Evolutionary conservation across 2,329 filamentous ascomycete species (phyloP).

Genomic region (Curvularia lunata): DNA sequence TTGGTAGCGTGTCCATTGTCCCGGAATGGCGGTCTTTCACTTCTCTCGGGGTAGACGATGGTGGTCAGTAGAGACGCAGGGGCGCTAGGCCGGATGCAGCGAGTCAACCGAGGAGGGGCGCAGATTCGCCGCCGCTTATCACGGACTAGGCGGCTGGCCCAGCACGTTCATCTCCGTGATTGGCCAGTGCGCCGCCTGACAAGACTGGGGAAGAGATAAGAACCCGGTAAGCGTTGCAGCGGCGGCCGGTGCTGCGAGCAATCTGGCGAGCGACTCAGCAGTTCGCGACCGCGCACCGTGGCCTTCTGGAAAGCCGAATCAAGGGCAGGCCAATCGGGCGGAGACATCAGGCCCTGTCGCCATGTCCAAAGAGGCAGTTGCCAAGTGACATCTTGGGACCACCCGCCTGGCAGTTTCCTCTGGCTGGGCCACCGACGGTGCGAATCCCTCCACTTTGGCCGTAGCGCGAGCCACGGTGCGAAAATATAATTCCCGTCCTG

Average conservation of each 20-base stretch:
- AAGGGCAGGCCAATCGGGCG: conserved; percentile 40
- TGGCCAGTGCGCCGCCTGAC: conserved; percentile 26
- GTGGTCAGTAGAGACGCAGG: conserved; percentile 39
- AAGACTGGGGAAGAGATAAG: conserved; percentile 42
- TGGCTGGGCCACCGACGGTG: conserved; percentile 37
- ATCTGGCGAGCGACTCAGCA: conserved; percentile 31
- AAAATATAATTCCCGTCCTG: conserved; percentile 44
- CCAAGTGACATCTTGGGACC: conserved; percentile 33
- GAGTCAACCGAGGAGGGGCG: conserved; percentile 45
- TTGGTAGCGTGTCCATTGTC: conserved; percentile 7
- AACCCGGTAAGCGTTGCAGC: conserved; percentile 31
- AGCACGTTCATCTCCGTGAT: conserved; percentile 27
- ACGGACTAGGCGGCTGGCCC: conserved; percentile 22
- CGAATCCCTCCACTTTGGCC: conserved; percentile 33
- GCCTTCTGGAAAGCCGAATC: conserved; percentile 37
- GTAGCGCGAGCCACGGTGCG: conserved; percentile 36
- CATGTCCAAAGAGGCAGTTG: conserved; percentile 46
- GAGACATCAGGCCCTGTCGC: conserved; percentile 19
- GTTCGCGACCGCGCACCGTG: conserved; percentile 19
- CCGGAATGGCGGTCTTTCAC: conserved; percentile 2
- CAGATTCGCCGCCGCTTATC: conserved; percentile 48
- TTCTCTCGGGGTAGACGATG: conserved; percentile 37
- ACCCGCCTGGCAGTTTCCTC: conserved; percentile 28
- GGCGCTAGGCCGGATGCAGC: conserved; percentile 34
- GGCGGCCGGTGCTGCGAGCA: conserved; percentile 20